A percentile compares a stretch with the other conserved stretches of the same genome.
These are phyloP conservation scores for Phialemoniopsis sp. DNA, from an alignment of 2,329 filamentous ascomycete species.

Conservation along the genomic window DNA sequence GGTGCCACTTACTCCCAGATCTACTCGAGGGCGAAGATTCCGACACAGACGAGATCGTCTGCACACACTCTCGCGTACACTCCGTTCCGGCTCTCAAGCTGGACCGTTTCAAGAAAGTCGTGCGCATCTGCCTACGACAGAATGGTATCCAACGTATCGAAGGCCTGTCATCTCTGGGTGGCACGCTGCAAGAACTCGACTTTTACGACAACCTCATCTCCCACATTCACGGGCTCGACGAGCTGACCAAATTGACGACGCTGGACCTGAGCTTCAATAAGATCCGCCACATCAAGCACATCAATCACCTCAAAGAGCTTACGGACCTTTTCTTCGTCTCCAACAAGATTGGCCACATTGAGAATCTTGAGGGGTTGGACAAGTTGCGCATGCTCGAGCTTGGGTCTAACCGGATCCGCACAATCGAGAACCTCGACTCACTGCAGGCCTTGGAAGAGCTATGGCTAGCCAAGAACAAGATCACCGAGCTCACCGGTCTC, in stretches of 20 bases:
- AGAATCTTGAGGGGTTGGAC: slow-evolving; percentile 71
- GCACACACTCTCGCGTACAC: slow-evolving; percentile 79
- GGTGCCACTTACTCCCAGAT: slow-evolving; percentile 32
- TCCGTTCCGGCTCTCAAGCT: slow-evolving; percentile 77
- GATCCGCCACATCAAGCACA: slow-evolving; percentile 94
- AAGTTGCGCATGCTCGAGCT: slow-evolving; percentile 82
- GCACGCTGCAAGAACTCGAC: slow-evolving; percentile 77
- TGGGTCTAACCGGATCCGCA: slow-evolving; percentile 85
- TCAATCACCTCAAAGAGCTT: slow-evolving; percentile 72
- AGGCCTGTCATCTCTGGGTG: slow-evolving; percentile 62
- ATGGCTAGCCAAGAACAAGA: slow-evolving; percentile 97
- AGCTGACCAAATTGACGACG: slow-evolving; percentile 68
- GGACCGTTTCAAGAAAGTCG: slow-evolving; percentile 74
- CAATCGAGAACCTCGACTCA: slow-evolving; percentile 79
- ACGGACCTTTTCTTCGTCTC: slow-evolving; percentile 88
- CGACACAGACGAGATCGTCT: slow-evolving; percentile 74
- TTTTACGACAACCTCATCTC: slow-evolving; percentile 95
- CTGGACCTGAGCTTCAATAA: slow-evolving; percentile 98
- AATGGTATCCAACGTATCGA: slow-evolving; percentile 82
- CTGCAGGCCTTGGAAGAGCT: slow-evolving; percentile 78
- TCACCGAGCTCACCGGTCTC: slow-evolving; percentile 76
- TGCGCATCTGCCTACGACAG: slow-evolving; percentile 84
- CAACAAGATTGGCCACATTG: slow-evolving; percentile 88
- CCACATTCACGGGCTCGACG: slow-evolving; percentile 79
- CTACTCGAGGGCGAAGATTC: slow-evolving; percentile 56